Evolutionary conservation across 2,329 filamentous ascomycete species (phyloP).

Genomic region (Cyanodermella asteris): DNA sequence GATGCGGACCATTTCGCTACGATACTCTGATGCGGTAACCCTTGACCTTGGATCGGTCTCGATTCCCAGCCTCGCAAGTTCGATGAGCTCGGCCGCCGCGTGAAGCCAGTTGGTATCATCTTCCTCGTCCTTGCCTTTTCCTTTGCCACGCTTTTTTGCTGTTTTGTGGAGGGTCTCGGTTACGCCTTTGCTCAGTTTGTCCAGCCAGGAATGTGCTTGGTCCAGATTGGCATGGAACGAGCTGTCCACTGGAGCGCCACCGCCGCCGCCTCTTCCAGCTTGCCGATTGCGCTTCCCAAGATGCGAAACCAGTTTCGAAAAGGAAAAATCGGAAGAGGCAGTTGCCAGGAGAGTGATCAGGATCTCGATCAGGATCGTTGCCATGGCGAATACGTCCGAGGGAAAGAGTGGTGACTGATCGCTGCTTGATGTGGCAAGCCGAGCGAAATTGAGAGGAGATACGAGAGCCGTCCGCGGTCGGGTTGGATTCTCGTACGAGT

Average conservation of each 20-base stretch:
- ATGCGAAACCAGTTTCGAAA: conserved; percentile 32
- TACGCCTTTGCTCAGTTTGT: conserved; percentile 24
- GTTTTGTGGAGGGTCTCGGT: conserved; percentile 21
- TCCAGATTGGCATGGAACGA: conserved; percentile 36
- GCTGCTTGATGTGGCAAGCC: conserved; percentile 5
- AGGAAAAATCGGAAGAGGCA: conserved; percentile 20
- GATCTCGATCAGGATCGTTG: conserved; percentile 35
- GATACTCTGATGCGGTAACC: too few relatives aligned
- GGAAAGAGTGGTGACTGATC: conserved; percentile 13
- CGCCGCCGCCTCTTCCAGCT: conserved; percentile 23
- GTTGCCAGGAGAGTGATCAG: conserved; percentile 34
- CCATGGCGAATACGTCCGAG: conserved; percentile 36
- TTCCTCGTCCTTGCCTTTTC: neutral
- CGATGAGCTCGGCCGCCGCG: too few relatives aligned
- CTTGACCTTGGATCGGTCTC: too few relatives aligned
- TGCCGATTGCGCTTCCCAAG: conserved; percentile 30
- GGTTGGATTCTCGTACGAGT: conserved; percentile 2
- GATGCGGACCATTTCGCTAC: too few relatives aligned
- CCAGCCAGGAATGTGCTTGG: conserved; percentile 35
- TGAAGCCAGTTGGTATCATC: too few relatives aligned
- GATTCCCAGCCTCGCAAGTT: too few relatives aligned
- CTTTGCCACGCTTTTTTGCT: conserved; percentile 10
- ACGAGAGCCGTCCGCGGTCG: conserved; percentile 7
- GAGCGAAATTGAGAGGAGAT: conserved; percentile 7
- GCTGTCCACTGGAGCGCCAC: conserved; percentile 27